Percentiles rank a stretch among this genome's conserved stretches.
These are phyloP conservation scores for Neobulgaria alba DNA, from an alignment of 2,329 filamentous ascomycete genomes.

Conservation along the genomic window DNA sequence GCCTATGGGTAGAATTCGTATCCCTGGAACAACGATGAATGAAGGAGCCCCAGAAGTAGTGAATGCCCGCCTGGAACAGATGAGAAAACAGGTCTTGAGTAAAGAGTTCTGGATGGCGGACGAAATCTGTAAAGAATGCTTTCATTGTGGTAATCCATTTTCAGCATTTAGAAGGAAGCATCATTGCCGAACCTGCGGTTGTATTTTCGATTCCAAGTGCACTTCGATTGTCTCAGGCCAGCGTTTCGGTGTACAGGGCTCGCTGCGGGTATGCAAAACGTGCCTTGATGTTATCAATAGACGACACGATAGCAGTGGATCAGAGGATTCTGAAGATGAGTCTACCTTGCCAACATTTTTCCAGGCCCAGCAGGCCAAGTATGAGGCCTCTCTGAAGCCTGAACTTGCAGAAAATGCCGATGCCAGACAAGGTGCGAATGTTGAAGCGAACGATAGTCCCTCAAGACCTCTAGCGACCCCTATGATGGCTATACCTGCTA, in stretches of 20 bases:
- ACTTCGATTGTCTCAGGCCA: slow-evolving; percentile 84
- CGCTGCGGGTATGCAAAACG: slow-evolving; percentile 82
- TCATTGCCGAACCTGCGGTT: slow-evolving; percentile 92
- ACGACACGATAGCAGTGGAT: slow-evolving; percentile 76
- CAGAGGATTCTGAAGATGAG: slow-evolving; percentile 78
- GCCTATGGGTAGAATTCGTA: slow-evolving; percentile 39
- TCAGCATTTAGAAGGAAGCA: slow-evolving; percentile 93
- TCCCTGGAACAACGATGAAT: slow-evolving; percentile 47
- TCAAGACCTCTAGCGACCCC: slow-evolving; percentile 52
- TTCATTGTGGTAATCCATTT: slow-evolving; percentile 82
- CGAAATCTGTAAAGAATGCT: slow-evolving; percentile 96
- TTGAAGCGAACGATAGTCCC: slow-evolving; percentile 27
- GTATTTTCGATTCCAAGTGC: slow-evolving; percentile 96
- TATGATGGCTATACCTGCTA: slow-evolving; percentile 63
- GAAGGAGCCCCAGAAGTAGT: slow-evolving; percentile 51
- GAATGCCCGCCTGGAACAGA: slow-evolving; percentile 55
- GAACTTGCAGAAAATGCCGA: slow-evolving; percentile 33
- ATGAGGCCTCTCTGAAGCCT: slow-evolving; percentile 31
- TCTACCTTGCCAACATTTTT: slow-evolving; percentile 58
- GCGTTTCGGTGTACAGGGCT: slow-evolving; percentile 78
- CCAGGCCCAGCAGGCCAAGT: slow-evolving; percentile 43
- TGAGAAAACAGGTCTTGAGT: slow-evolving; percentile 80
- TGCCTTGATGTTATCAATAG: slow-evolving; percentile 88
- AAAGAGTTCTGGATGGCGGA: slow-evolving; percentile 99
- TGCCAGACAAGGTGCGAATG: slow-evolving; percentile 1